A percentile compares a stretch with the other conserved stretches of the same genome.
phyloP scores from a whole-genome alignment of 768 basidiomycete species.

The Lentinula sp. region DNA sequence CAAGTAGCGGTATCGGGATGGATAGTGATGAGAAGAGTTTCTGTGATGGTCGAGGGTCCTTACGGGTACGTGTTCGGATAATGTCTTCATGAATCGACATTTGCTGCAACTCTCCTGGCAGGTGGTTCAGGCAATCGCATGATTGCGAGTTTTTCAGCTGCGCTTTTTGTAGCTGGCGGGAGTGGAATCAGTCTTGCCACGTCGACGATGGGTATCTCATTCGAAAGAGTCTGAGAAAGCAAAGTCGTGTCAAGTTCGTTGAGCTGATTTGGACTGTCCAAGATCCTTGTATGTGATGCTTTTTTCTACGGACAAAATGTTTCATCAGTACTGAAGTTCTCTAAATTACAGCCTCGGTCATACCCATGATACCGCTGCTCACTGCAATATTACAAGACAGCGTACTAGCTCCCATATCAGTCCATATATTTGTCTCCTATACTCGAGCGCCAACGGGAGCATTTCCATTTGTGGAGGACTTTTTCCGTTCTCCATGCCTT shows the following conservation, averaged over 20 bases:
- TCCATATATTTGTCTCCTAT: conserved; percentile 34
- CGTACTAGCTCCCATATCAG: conserved; percentile 11
- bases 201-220: conserved; percentile 40
- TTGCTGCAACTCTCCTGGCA: neutral
- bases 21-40: conserved; percentile 16
- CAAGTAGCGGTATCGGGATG: conserved; percentile 8
- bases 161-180: conserved; percentile 51
- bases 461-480: conserved; percentile 21
- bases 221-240: conserved; percentile 21
- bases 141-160: conserved; percentile 40
- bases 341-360: conserved; percentile 14
- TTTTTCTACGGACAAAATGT: neutral
- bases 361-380: conserved; percentile 28
- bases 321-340: neutral
- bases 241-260: conserved; percentile 33
- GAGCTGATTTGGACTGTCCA: conserved; percentile 47
- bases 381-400: conserved; percentile 22
- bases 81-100: neutral
- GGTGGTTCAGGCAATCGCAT: conserved; percentile 35
- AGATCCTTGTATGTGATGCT: conserved; percentile 19
- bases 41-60: conserved; percentile 37
- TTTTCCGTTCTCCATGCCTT: conserved; percentile 23
- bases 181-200: conserved; percentile 53
- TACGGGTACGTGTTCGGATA: conserved; percentile 25
- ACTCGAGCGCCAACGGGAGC: conserved; percentile 27